Base-by-base conservation (phyloP, 176 grass and related monocot species). In the Elymus sibiricus region DNA sequence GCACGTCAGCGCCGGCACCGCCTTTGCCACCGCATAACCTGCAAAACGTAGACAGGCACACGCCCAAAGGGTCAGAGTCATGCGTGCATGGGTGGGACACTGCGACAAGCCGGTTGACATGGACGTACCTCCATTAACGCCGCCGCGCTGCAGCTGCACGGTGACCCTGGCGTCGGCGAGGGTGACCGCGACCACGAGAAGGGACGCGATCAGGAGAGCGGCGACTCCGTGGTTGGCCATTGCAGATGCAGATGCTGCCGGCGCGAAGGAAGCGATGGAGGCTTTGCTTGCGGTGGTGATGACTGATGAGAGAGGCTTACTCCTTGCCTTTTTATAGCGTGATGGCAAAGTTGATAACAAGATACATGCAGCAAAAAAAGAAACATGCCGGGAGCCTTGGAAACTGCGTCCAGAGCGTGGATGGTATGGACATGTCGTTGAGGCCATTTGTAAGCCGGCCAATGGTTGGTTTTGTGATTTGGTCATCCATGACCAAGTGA, bases 221-320 rank as follows among this genome's bases (percentile, higher is more conserved):
- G 87, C 69, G 4, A 46, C n/a, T 64, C 44, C 68, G 62, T 60
- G 60, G 34, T 75, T 89, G 34, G 87, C 87, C 87, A 89, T 89
- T 88, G 74, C 74, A 22, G 6, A 3, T 83, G 38, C 44, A 58
- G 7, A 7, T 83, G 38, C 44, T 81, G 31, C 8, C 26, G 56
- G 16, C 44, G 15, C 24, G 14, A n/a, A 51, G 25, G 38, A 53
- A n/a, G 40, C 5, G 15, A 26, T 14, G 22, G 7, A 69, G 66
- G 21, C 32, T 83, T 1, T 82, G 74, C 15, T 86, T 28, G 10
- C 44, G 55, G 44, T 69, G 70, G 11, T 37, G 39, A 22, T 47
- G 44, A 15, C n/a, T n/a, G n/a, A 29, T 2, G 56, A 14, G 2
- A 58, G 53, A 55, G 16, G 51, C 6, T 21, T 55, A 55, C 21